These are phyloP conservation scores for Sabuloglossum arenarium DNA, from an alignment of 495 filamentous ascomycete genomes.

Conservation along the genomic window DNA sequence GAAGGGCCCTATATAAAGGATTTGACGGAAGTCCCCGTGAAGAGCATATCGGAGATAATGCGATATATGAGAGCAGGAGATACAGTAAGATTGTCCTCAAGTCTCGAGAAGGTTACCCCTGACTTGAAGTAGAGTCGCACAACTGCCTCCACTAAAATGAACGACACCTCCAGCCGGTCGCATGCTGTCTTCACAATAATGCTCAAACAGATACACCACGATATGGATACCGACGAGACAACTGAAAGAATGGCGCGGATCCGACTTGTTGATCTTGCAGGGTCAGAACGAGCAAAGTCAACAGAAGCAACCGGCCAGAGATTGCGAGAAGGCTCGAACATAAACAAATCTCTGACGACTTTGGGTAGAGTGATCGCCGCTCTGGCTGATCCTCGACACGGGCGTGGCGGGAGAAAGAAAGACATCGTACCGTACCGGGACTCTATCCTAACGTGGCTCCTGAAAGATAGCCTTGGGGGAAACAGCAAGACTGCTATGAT, in stretches of 20 bases:
- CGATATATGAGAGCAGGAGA: slow-evolving; percentile 83
- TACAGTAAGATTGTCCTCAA: slow-evolving; percentile 9
- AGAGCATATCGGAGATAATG: slow-evolving; percentile 63
- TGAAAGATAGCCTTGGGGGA: slow-evolving; percentile 86
- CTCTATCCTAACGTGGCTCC: slow-evolving; percentile 89
- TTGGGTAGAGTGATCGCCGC: slow-evolving; percentile 94
- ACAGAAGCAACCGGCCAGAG: slow-evolving; percentile 87
- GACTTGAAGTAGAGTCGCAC: slow-evolving; percentile 41
- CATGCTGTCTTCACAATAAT: slow-evolving; percentile 97
- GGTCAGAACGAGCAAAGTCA: slow-evolving; percentile 82
- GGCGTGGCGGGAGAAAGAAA: slow-evolving; percentile 29
- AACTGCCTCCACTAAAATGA: slow-evolving; percentile 97
- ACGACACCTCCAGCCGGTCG: slow-evolving; percentile 83
- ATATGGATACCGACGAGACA: slow-evolving; percentile 83
- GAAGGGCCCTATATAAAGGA: slow-evolving; percentile 98
- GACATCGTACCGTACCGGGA: slow-evolving; percentile 85
- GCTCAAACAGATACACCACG: slow-evolving; percentile 90
- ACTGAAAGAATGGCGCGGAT: slow-evolving; percentile 88
- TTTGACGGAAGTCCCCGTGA: slow-evolving; percentile 76
- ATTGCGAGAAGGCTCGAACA: slow-evolving; percentile 85
- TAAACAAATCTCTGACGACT: slow-evolving; percentile 96
- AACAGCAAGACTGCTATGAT: slow-evolving; percentile 99
- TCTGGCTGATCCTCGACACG: slow-evolving; percentile 59
- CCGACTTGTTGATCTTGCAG: slow-evolving; percentile 85
- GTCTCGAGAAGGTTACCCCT: not conserved